Conservation (phyloP, 2,329 filamentous ascomycete species). For the Aspergillus sp. region DNA sequence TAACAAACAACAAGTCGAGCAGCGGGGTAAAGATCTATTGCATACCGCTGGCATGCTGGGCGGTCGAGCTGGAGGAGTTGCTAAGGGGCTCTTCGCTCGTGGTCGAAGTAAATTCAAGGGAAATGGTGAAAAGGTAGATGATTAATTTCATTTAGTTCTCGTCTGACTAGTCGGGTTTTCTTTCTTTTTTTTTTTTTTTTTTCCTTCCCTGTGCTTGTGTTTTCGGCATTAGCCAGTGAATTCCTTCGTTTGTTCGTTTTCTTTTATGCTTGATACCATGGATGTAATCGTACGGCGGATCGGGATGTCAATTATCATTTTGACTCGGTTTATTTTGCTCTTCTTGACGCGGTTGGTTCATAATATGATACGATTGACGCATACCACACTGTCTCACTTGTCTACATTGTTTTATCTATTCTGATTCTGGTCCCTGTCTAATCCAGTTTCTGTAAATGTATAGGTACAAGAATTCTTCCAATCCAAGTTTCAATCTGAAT, state of each 20-base stretch:
- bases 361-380: no score
- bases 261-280: constrained; percentile 20
- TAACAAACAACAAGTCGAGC: constrained; percentile 56
- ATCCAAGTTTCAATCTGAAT: no score
- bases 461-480: no score
- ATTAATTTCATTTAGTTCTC: constrained; percentile 45
- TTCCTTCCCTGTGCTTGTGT: constrained; percentile 9
- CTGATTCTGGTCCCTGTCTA: no score
- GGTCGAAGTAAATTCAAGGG: constrained; percentile 74
- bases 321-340: no score
- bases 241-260: not conserved
- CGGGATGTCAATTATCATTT: no score
- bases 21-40: constrained; percentile 81
- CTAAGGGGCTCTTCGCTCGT: constrained; percentile 85
- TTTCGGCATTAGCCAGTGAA: constrained; percentile 1
- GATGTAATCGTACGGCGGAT: constrained; percentile 17
- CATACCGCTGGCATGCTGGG: constrained; percentile 68
- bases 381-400: no score
- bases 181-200: constrained; percentile 10
- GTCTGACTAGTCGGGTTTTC: constrained; percentile 8
- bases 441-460: no score
- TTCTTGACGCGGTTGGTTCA: no score
- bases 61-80: constrained; percentile 65
- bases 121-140: constrained; percentile 73
- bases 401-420: no score